phyloP scores from a whole-genome alignment of 2,329 filamentous ascomycete species.

The Ophiostoma pallidulum region DNA sequence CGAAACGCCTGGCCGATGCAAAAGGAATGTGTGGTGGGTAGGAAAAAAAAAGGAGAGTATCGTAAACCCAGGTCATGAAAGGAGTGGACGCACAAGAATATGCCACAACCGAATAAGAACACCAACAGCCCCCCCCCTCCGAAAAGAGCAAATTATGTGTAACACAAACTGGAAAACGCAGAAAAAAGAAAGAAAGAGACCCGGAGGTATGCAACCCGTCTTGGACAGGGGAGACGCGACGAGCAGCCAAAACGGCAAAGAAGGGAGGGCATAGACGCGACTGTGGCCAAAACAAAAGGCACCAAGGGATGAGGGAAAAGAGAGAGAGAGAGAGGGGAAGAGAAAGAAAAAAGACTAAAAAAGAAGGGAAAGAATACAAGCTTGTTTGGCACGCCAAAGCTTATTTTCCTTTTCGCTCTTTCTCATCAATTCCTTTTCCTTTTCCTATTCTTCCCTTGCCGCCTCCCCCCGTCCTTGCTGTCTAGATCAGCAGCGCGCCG shows the following conservation, averaged over 20 bases:
- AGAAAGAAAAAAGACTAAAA: background rate
- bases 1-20: conserved; percentile 14
- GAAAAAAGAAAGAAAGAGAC: too few species aligned
- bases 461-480: too few species aligned
- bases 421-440: background rate
- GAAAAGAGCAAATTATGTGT: too few species aligned
- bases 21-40: conserved; percentile 15
- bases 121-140: too few species aligned
- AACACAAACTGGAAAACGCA: too few species aligned
- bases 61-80: background rate
- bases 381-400: too few species aligned
- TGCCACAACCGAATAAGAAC: too few species aligned
- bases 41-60: conserved; percentile 1
- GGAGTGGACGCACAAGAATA: background rate
- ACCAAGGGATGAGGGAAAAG: background rate
- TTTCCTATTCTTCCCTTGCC: background rate
- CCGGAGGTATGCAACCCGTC: too few species aligned
- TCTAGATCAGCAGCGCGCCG: conserved; percentile 16
- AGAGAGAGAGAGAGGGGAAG: background rate
- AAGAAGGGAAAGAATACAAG: background rate
- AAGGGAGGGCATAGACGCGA: background rate
- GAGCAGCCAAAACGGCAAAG: too few species aligned
- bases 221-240: too few species aligned
- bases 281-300: background rate
- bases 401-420: background rate